A percentile compares a stretch with the other conserved stretches of the same genome.
Conservation (phyloP, 2,329 filamentous ascomycete species). For the Gnomoniopsis sp. region DNA sequence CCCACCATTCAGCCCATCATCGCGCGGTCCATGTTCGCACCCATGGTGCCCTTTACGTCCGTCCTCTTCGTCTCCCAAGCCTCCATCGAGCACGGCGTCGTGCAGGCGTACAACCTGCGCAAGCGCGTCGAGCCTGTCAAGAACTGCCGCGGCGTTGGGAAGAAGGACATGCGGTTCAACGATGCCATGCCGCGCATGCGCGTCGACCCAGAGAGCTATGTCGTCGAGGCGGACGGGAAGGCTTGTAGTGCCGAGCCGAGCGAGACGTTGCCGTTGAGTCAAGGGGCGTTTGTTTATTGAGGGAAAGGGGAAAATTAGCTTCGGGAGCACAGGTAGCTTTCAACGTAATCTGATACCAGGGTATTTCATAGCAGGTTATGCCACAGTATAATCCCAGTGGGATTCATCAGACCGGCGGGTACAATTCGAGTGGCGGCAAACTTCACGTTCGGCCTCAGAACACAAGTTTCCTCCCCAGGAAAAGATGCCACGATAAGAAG, state of each 20-base stretch:
- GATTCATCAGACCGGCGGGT: no score
- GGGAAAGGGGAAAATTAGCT: background rate
- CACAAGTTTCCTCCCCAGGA: no score
- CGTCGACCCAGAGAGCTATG: conserved; percentile 89
- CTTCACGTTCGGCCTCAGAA: no score
- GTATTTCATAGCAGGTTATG: no score
- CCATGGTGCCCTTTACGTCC: conserved; percentile 66
- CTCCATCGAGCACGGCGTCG: conserved; percentile 63
- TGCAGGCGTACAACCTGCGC: conserved; percentile 69
- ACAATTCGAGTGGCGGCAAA: no score
- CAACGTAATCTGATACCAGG: no score
- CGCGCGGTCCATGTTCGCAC: conserved; percentile 81
- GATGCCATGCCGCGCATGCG: conserved; percentile 79
- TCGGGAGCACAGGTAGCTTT: no score
- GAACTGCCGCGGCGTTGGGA: conserved; percentile 69
- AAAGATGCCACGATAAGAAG: no score
- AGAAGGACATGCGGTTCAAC: conserved; percentile 90
- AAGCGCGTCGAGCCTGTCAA: conserved; percentile 80
- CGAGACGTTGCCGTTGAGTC: conserved; percentile 67
- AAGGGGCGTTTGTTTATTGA: conserved; percentile 74
- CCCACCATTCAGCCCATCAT: conserved; percentile 84
- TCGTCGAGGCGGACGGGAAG: conserved; percentile 78
- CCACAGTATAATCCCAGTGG: no score
- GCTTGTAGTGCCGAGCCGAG: conserved; percentile 72
- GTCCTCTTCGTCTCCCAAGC: conserved; percentile 80